A percentile compares a stretch with the other conserved stretches of the same genome.
These are phyloP conservation scores for Collybia mongolica DNA, from an alignment of 768 basidiomycete species.

Conservation along the genomic window DNA sequence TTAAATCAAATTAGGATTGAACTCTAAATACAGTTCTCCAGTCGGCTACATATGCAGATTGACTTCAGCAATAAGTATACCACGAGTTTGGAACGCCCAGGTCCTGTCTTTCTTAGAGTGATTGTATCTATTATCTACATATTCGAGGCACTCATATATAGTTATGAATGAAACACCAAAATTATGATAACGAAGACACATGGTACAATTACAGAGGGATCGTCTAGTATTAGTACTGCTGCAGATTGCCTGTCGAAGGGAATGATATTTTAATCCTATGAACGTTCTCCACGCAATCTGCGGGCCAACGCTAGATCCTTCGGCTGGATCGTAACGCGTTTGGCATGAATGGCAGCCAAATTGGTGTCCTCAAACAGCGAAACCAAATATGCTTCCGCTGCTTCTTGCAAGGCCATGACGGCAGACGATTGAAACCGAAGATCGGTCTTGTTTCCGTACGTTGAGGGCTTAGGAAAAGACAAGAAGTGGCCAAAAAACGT, in stretches of 20 bases:
- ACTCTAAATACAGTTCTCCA: no score
- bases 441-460: conserved; percentile 46
- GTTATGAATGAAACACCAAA: no score
- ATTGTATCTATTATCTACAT: no score
- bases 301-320: conserved; percentile 59
- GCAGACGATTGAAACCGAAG: conserved; percentile 76
- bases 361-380: conserved; percentile 73
- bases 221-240: background rate
- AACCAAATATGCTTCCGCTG: conserved; percentile 69
- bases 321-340: conserved; percentile 58
- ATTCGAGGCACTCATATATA: no score
- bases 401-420: conserved; percentile 68
- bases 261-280: conserved; percentile 16
- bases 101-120: no score
- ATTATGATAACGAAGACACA: no score
- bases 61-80: no score
- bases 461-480: background rate
- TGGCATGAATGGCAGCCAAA: conserved; percentile 60
- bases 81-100: no score
- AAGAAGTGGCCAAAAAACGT: conserved; percentile 8
- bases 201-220: background rate
- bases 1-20: no score
- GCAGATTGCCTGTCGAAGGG: background rate
- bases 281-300: conserved; percentile 33
- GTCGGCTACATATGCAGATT: no score